These are phyloP conservation scores for Evansstolkia leycettana DNA, from an alignment of 495 filamentous ascomycete species.

Conservation along the genomic window DNA sequence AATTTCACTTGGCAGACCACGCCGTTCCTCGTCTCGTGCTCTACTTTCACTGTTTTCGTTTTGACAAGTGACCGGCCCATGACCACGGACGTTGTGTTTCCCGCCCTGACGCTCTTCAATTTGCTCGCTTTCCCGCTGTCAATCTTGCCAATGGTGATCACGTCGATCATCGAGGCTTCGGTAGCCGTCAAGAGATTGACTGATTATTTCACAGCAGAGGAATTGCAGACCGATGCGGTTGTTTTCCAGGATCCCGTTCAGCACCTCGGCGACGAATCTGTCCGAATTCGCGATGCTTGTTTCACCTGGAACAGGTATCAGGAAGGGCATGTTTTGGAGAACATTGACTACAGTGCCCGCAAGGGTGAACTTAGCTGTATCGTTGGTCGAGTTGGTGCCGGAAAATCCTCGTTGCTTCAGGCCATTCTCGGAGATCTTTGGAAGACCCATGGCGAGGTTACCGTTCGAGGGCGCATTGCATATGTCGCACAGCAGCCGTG, in stretches of 20 bases:
- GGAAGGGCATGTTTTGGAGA: slow-evolving; percentile 44
- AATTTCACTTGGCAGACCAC: slow-evolving; percentile 99
- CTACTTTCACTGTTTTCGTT: slow-evolving; percentile 91
- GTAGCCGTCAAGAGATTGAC: slow-evolving; percentile 85
- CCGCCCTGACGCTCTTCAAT: slow-evolving; percentile 85
- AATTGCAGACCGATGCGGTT: slow-evolving; percentile 80
- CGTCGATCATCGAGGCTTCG: slow-evolving; percentile 86
- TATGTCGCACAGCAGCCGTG: slow-evolving; percentile 89
- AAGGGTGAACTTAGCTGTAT: slow-evolving; percentile 91
- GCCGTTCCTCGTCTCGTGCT: slow-evolving; percentile 95
- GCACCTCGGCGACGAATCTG: slow-evolving; percentile 69
- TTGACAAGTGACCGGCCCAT: slow-evolving; percentile 66
- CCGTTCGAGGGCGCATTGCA: slow-evolving; percentile 67
- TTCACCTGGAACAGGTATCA: slow-evolving; percentile 91
- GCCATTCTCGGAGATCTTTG: slow-evolving; percentile 80
- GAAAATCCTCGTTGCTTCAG: slow-evolving; percentile 87
- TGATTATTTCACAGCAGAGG: slow-evolving; percentile 75
- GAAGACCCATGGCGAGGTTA: slow-evolving; percentile 77
- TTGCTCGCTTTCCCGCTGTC: slow-evolving; percentile 90
- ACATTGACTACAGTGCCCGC: slow-evolving; percentile 74
- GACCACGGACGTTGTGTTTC: slow-evolving; percentile 92
- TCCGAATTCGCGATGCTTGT: slow-evolving; percentile 69
- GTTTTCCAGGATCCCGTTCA: slow-evolving; percentile 50
- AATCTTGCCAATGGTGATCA: slow-evolving; percentile 95
- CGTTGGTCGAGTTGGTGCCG: slow-evolving; percentile 87